Evolutionary conservation across 1,139 yeast genomes (phyloP), one percentile per base, ranked within the genome.

Genomic region (Geotrichum reessii): DNA sequence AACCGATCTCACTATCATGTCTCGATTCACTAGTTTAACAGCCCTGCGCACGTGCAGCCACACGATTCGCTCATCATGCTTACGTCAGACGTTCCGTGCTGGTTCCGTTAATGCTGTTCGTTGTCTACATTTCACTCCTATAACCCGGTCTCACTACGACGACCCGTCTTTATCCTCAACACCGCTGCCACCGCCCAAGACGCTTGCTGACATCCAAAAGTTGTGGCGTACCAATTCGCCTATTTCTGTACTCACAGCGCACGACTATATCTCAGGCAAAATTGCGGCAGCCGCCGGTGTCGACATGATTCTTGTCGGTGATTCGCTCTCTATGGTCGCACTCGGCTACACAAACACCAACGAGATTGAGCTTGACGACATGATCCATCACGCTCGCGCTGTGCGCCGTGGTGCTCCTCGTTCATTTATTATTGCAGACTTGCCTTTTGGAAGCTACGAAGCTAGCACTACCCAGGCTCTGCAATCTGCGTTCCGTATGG

Each of bases 391-490:
- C 66, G 85, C 87, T 33, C 77, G 81, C 59, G 85, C 97, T 0
- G 96, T 90, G 1, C 72, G 83, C 33, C 76, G 97, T 51, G 96
- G 95, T 0, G 81, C 83, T 49, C 71, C 78, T 11, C 69, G 79
- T 19, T 84, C 95, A 44, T 81, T 89, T 63, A 67, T 91, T 17
- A 79, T 92, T n/a, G 95, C 89, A 0, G 99, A 93, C 71, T 73
- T 93, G 68, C 96, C 98, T 1, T 92, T 87, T 73, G 98, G 98
- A 0, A 76, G 87, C 0, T 91, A 84, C 69, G 98, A 93, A 70
- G 69, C 78, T 0, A 80, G 87, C 1, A 72, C 79, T 0, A 78
- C 79, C 40, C 82, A 86, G 62, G 97, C 97, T 1, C 72, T 87
- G 3, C 78, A 77, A 7, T 80, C 86, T 7, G 83, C 95, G 0